Base-by-base conservation (phyloP, 768 basidiomycete genomes). In the Cystofilobasidium capitatum region DNA sequence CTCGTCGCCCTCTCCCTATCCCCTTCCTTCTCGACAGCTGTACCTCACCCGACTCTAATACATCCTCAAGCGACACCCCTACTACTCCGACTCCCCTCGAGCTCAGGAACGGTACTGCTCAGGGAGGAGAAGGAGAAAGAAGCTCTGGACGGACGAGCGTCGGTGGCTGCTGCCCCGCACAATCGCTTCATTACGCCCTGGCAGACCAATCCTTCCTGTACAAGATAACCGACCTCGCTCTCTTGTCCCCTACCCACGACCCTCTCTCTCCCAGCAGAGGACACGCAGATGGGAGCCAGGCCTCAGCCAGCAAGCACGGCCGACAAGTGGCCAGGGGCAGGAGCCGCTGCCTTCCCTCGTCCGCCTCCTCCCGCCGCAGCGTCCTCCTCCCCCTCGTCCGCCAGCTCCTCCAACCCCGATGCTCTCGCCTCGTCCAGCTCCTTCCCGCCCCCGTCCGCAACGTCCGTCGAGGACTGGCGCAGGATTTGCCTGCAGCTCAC, bases 401-500 rank as follows among this genome's bases (percentile, higher is more conserved):
- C 44, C 17, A 20, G 17, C 6, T 16, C 44, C 17, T 16, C 47
- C 14, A 26, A 10, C 5, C 13, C n/a, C 36, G 58, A 3, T 36
- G 40, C 35, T 26, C 13, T 31, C 58, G 36, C 24, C 58, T 26
- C 24, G 47, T 49, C 47, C 47, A 24, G 40, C 40, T 42, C 13
- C 10, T 49, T 20, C 45, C 45, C 45, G 8, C 45, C 45, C 45
- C 10, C 45, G 22, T 22, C 45, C 45, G 17, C 24, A n/a, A 9
- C 13, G 45, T 49, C 45, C 5, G 39, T 8, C 4, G 54, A 45
- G 2, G 61, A 68, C 44, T 68, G 66, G 66, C 10, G 26, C 9
- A 33, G 16, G 24, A 45, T 68, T 35, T 58, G 59, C 33, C 47
- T 45, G 24, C 66, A 58, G 54, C 16, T 16, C 12, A 31, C 45